These are phyloP conservation scores for Oleoguttula mirabilis DNA, from an alignment of 495 filamentous ascomycete species.

Conservation along the genomic window DNA sequence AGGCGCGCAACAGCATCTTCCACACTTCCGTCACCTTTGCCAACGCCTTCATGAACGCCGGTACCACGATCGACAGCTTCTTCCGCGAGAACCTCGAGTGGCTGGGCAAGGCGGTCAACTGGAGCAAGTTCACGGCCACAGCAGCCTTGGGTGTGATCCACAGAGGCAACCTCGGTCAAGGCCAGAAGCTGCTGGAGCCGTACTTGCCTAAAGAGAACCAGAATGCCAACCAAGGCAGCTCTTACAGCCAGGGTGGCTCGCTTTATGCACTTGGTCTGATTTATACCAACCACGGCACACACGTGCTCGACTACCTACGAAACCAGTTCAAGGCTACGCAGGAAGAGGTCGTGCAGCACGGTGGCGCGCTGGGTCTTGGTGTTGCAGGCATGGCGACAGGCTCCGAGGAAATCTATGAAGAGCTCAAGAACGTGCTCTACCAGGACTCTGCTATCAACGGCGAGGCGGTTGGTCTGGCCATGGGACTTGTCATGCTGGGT, in stretches of 20 bases:
- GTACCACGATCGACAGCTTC: constrained; percentile 93
- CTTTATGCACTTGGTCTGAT: constrained; percentile 94
- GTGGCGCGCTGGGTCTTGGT: constrained; percentile 86
- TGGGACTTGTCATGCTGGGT: constrained; percentile 95
- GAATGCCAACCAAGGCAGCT: constrained; percentile 51
- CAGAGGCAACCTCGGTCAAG: constrained; percentile 82
- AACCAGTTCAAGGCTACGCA: constrained; percentile 74
- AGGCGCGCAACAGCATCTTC: constrained; percentile 95
- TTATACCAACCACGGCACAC: constrained; percentile 92
- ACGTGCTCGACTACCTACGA: constrained; percentile 78
- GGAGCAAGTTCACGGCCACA: constrained; percentile 98
- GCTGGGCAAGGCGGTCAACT: constrained; percentile 97
- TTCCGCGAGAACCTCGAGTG: constrained; percentile 96
- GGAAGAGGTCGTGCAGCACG: constrained; percentile 94
- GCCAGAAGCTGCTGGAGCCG: constrained; percentile 83
- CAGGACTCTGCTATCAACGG: constrained; percentile 91
- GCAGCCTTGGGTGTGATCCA: constrained; percentile 95
- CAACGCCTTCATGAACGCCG: constrained; percentile 99
- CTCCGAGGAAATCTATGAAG: constrained; percentile 79
- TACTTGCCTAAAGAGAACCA: constrained; percentile 74
- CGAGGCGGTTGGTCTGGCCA: constrained; percentile 87
- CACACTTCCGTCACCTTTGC: constrained; percentile 93
- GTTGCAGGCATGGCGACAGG: constrained; percentile 97
- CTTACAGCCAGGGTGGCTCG: constrained; percentile 91
- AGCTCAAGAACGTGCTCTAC: constrained; percentile 74